Conservation (phyloP, 306 rosid genomes). For the Malus asiatica region DNA sequence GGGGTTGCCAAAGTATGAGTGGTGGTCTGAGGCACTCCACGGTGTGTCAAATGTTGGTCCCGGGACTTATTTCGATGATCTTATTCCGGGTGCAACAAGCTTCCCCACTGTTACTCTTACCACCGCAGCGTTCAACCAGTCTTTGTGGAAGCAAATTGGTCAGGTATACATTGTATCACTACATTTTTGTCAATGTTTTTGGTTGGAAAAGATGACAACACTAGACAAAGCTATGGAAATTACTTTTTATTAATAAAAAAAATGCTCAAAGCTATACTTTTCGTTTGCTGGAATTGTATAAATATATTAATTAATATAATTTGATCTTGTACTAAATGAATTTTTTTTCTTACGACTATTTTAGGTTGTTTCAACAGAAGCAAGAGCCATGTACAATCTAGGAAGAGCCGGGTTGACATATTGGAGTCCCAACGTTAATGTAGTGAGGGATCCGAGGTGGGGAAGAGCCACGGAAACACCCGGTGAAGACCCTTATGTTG, state of each 20-base stretch:
- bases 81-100: constrained; percentile 12
- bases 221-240: neutral
- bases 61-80: constrained; percentile 3
- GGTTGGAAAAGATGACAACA: neutral
- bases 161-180: neutral
- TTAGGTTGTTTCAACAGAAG: constrained; percentile 33
- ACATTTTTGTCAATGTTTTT: neutral
- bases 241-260: no score
- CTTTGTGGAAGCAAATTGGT: constrained; percentile 13
- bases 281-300: no score
- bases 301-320: neutral
- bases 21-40: constrained; percentile 23
- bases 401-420: constrained; percentile 45
- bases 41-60: constrained; percentile 16
- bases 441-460: constrained; percentile 21
- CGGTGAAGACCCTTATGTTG: constrained; percentile 17
- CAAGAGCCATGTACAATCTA: constrained; percentile 53
- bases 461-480: constrained; percentile 17
- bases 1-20: constrained; percentile 4
- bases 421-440: constrained; percentile 19
- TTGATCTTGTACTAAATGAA: neutral
- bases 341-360: neutral
- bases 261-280: no score
- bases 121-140: neutral
- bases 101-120: constrained; percentile 13